Evolutionary conservation across 441 rosid genomes (phyloP).

Genomic region (Erodium texanum): DNA sequence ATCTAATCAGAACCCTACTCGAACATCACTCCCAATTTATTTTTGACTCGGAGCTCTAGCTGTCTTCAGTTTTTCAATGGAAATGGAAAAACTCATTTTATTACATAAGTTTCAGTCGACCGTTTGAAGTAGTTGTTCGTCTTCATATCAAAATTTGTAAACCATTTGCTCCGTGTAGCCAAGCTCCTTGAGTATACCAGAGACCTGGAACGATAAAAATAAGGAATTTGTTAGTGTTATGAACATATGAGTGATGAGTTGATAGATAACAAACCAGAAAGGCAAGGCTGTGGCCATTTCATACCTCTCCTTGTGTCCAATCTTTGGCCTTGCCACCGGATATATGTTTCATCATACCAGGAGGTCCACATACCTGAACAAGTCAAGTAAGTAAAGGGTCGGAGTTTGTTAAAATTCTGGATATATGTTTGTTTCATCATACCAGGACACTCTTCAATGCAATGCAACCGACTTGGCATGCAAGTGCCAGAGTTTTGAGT

Average conservation of each 20-base stretch:
- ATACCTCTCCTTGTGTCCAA: conserved; percentile 87
- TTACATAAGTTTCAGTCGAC: neutral
- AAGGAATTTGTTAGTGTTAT: neutral
- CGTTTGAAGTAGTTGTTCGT: neutral
- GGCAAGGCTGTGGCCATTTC: neutral
- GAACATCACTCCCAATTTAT: conserved; percentile 1
- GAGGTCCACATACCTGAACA: conserved; percentile 89
- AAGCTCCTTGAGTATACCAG: conserved; percentile 74
- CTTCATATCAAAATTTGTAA: conserved; percentile 58
- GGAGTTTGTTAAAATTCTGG: too few relatives aligned
- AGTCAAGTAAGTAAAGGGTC: neutral
- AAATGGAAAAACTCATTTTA: neutral
- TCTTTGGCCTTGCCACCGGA: conserved; percentile 91
- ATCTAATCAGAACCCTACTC: neutral
- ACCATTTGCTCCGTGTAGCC: conserved; percentile 90
- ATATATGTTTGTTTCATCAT: too few relatives aligned
- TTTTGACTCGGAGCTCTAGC: neutral
- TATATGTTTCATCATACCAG: conserved; percentile 94
- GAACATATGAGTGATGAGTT: neutral
- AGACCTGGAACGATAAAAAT: conserved; percentile 42
- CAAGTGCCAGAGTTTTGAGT: neutral
- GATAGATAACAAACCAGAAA: conserved; percentile 10
- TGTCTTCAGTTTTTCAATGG: neutral
- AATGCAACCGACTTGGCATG: neutral
- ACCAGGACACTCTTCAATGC: too few relatives aligned